A percentile compares a stretch with the other conserved stretches of the same genome.
Evolutionary conservation across 2,329 filamentous ascomycete genomes (phyloP).

Genomic region (Trichoderma sp.): DNA sequence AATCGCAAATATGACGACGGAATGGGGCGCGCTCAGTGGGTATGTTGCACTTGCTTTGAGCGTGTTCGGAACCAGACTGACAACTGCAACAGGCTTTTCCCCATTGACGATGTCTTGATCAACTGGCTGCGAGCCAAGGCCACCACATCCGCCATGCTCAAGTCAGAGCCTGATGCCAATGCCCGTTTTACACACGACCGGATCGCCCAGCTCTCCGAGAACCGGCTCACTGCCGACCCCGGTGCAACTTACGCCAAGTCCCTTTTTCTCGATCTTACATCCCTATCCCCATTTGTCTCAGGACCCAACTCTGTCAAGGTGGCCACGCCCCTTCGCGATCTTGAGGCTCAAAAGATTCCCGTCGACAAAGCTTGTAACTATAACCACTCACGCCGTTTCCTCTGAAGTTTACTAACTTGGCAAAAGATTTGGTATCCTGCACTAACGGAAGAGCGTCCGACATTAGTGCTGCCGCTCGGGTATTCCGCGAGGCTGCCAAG

Average conservation of each 20-base stretch:
- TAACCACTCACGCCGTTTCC: background rate
- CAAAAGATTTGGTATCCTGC: constrained; percentile 67
- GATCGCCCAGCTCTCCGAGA: constrained; percentile 68
- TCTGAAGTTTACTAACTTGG: background rate
- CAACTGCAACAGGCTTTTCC: constrained; percentile 47
- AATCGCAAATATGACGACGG: background rate
- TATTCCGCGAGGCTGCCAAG: constrained; percentile 63
- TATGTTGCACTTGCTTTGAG: background rate
- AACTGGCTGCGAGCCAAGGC: constrained; percentile 76
- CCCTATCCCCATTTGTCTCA: constrained; percentile 77
- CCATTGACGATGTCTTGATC: constrained; percentile 70
- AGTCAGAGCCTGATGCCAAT: background rate
- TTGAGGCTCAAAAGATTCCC: constrained; percentile 71
- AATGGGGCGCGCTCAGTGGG: background rate
- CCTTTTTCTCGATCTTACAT: constrained; percentile 77
- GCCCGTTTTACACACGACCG: background rate
- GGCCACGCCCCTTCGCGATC: constrained; percentile 68
- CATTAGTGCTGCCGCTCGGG: constrained; percentile 56
- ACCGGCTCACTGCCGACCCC: constrained; percentile 67
- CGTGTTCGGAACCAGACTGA: constrained; percentile 60
- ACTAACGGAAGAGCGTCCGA: constrained; percentile 84
- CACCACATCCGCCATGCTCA: constrained; percentile 54
- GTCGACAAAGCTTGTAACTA: constrained; percentile 48
- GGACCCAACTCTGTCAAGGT: constrained; percentile 89
- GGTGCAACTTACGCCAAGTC: constrained; percentile 80